Evolutionary conservation across 768 basidiomycete genomes (phyloP).

Genomic region (Rhodotorula sphaerocarpa): DNA sequence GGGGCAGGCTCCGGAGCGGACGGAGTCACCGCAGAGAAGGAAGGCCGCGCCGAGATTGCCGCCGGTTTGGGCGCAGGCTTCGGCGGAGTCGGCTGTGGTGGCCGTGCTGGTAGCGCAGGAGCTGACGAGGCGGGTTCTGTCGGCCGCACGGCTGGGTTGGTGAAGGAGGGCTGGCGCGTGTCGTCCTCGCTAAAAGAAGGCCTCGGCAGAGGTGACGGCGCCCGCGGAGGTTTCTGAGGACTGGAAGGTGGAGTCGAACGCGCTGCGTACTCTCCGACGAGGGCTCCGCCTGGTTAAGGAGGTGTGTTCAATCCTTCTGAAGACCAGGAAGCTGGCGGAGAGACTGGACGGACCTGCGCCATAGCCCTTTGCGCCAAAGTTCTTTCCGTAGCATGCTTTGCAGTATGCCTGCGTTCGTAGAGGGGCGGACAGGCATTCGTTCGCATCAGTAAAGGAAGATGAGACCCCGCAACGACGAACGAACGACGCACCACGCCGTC

Average conservation of each 20-base stretch:
- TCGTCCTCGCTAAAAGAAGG: no score
- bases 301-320: no score
- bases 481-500: slow-evolving; percentile 58
- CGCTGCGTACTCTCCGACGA: slow-evolving; percentile 23
- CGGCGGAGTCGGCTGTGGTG: not conserved
- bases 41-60: not conserved
- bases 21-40: not conserved
- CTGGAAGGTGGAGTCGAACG: not conserved
- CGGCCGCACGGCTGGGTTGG: no score
- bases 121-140: no score
- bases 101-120: not conserved
- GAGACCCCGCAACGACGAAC: not conserved
- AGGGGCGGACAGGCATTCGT: not conserved
- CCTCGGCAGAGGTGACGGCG: no score
- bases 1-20: no score
- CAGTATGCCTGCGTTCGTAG: slow-evolving; percentile 47
- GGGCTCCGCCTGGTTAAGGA: slow-evolving; percentile 13
- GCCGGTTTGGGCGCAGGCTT: not conserved
- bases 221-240: no score
- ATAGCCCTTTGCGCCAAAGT: slow-evolving; percentile 52
- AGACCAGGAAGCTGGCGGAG: no score
- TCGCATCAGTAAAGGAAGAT: slow-evolving; percentile 43
- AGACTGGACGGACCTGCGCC: slow-evolving; percentile 14
- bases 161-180: no score
- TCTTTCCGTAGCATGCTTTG: slow-evolving; percentile 71